Percentiles rank a stretch among this genome's conserved stretches.
phyloP scores from a whole-genome alignment of 2,329 filamentous ascomycete genomes.

The Xylaria sp. region DNA sequence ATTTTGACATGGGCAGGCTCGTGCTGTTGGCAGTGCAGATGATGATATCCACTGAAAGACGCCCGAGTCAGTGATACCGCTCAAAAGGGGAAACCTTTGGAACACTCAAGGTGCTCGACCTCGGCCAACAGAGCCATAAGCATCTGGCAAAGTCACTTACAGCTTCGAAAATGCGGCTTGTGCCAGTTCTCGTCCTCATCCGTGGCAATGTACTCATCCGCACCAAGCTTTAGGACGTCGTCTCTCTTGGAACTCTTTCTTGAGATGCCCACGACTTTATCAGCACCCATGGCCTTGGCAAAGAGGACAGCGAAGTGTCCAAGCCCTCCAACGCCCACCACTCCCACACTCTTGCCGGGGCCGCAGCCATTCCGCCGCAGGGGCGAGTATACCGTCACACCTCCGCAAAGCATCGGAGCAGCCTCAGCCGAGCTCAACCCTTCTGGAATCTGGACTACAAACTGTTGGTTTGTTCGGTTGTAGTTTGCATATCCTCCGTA shows the following conservation, averaged over 20 bases:
- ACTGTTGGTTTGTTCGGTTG: constrained; percentile 54
- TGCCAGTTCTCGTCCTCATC: constrained; percentile 66
- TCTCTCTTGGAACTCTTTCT: constrained; percentile 63
- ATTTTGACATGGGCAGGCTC: constrained; percentile 70
- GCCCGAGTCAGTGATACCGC: constrained; percentile 4
- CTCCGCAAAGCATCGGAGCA: constrained; percentile 76
- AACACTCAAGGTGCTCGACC: neutral
- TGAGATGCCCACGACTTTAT: constrained; percentile 70
- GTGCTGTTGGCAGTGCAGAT: constrained; percentile 65
- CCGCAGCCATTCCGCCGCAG: constrained; percentile 72
- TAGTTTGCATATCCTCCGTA: constrained; percentile 65
- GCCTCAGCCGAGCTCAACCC: constrained; percentile 54
- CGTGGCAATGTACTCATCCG: constrained; percentile 60
- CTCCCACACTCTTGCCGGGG: constrained; percentile 74
- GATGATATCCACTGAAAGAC: constrained; percentile 63
- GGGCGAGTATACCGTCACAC: constrained; percentile 74
- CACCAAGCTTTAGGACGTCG: constrained; percentile 68
- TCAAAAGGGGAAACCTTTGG: neutral
- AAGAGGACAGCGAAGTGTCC: constrained; percentile 77
- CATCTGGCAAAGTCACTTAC: constrained; percentile 20
- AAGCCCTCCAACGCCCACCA: constrained; percentile 75
- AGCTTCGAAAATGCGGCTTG: constrained; percentile 59
- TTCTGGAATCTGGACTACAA: constrained; percentile 61
- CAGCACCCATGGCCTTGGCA: constrained; percentile 73
- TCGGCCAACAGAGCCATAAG: too few species aligned